Evolutionary conservation across 805 yeast species (phyloP), one percentile per base, ranked within the genome.

Genomic region (Saturnispora saitoi): DNA sequence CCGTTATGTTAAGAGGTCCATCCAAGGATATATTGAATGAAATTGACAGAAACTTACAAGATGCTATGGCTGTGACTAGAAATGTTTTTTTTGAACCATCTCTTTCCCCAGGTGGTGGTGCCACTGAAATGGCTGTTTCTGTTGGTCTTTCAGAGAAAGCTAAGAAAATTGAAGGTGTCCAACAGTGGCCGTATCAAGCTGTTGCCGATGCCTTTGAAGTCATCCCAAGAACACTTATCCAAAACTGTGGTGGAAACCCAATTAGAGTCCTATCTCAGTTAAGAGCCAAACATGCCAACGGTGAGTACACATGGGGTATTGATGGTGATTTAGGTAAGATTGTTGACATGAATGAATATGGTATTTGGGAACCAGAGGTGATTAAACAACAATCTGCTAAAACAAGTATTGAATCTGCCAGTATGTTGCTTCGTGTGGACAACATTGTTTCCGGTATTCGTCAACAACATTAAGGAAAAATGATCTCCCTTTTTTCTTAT

Each of bases 301-400:
- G 97, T 44, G 75, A 77, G 38, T 73, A 73, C 62, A 85, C 96
- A 0, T 85, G 73, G 67, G 99, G 99, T 63, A 80, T 93, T 51
- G 95, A 93, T 65, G 99, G 99, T 56, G 96, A 91, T 56, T 72
- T 75, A 51, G 99, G 99, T 56, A 88, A 86, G 69, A 77, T 93
- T 50, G 97, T 86, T 26, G 97, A 93, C 64, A 93, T 93, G 99
- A 79, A 84, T 55, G 83, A 80, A 28, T 91, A 89, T 67, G 99
- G 99, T 28, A 84, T 93, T 55, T 93, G 99, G 99, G 99, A 93
- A 71, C 99, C 99, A 17, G 97, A 91, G 71, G 97, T 87, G 44
- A 87, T 93, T 68, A 93, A 93, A 70, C 95, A 86, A 65, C 99
- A 93, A 72, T 83, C 95, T 55, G 83, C 91, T 57, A 93, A 93